A percentile compares a stretch with the other conserved stretches of the same genome.
phyloP scores from a whole-genome alignment of 305 asterid species.

The Striga hermonthica region DNA sequence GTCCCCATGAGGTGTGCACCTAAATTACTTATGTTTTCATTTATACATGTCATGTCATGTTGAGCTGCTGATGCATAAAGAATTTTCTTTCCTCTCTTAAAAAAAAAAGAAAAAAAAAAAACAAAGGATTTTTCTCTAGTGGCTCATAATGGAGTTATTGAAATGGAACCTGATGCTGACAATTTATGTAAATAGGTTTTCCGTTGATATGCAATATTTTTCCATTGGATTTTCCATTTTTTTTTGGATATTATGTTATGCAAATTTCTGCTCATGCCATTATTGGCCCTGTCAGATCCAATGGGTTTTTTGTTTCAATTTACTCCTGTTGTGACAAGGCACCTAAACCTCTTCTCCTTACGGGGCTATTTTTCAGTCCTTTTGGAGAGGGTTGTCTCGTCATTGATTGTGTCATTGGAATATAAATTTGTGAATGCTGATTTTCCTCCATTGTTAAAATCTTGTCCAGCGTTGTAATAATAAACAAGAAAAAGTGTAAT shows the following conservation, averaged over 20 bases:
- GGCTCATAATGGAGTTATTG: constrained; percentile 3
- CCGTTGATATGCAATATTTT: constrained; percentile 5
- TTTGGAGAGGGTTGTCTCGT: too few relatives aligned
- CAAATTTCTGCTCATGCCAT: background rate
- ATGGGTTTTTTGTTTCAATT: too few relatives aligned
- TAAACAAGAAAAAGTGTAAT: too few relatives aligned
- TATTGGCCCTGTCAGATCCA: too few relatives aligned
- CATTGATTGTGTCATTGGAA: too few relatives aligned
- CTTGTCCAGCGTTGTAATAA: too few relatives aligned
- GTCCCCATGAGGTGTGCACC: constrained; percentile 75
- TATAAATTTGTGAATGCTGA: too few relatives aligned
- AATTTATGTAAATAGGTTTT: constrained; percentile 3
- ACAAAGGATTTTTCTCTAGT: background rate
- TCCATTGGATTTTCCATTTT: background rate
- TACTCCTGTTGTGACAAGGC: too few relatives aligned
- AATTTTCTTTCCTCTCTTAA: background rate
- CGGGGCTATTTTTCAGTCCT: too few relatives aligned
- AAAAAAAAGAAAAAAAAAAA: background rate
- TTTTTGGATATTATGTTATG: background rate
- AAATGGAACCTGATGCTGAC: constrained; percentile 10
- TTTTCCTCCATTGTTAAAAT: too few relatives aligned
- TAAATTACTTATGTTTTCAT: constrained; percentile 16
- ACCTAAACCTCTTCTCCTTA: too few relatives aligned
- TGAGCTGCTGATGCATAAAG: too few relatives aligned
- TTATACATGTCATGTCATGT: background rate